Percentiles rank a stretch among this genome's conserved stretches.
Conservation (phyloP, 176 grass and related monocot genomes). For the Thalia dealbata region DNA sequence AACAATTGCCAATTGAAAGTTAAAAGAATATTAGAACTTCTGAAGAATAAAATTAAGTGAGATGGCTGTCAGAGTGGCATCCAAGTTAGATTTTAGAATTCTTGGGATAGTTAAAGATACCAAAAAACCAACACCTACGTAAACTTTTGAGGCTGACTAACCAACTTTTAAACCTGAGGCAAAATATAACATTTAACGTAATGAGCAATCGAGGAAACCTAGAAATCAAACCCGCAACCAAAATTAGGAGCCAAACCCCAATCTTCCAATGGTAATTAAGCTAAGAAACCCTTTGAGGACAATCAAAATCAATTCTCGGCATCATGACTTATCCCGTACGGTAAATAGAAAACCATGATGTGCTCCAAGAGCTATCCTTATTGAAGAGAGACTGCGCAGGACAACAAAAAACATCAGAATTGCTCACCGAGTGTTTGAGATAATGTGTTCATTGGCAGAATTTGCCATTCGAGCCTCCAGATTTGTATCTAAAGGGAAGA, state of each 20-base stretch:
- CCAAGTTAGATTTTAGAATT: too few species aligned
- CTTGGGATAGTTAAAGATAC: too few species aligned
- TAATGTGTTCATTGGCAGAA: too few species aligned
- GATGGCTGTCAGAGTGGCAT: too few species aligned
- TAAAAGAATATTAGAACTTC: too few species aligned
- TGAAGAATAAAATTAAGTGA: too few species aligned
- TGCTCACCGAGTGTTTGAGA: not conserved
- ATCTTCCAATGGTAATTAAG: not conserved
- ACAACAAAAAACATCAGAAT: not conserved
- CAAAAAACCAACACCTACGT: too few species aligned
- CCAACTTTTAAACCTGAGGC: too few species aligned
- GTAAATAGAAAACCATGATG: too few species aligned
- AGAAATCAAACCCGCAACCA: not conserved
- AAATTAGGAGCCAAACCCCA: not conserved
- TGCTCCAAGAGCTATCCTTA: not conserved
- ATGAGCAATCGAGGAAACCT: not conserved
- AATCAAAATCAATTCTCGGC: not conserved
- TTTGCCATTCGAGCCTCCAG: too few species aligned
- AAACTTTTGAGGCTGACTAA: too few species aligned
- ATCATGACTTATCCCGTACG: not conserved
- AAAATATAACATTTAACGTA: not conserved
- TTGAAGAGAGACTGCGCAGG: constrained; percentile 35
- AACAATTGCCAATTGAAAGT: not conserved
- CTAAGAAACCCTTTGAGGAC: not conserved
- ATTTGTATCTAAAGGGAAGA: too few species aligned